phyloP scores from a whole-genome alignment of 2,329 filamentous ascomycete species.

The Exophiala calicioides region DNA sequence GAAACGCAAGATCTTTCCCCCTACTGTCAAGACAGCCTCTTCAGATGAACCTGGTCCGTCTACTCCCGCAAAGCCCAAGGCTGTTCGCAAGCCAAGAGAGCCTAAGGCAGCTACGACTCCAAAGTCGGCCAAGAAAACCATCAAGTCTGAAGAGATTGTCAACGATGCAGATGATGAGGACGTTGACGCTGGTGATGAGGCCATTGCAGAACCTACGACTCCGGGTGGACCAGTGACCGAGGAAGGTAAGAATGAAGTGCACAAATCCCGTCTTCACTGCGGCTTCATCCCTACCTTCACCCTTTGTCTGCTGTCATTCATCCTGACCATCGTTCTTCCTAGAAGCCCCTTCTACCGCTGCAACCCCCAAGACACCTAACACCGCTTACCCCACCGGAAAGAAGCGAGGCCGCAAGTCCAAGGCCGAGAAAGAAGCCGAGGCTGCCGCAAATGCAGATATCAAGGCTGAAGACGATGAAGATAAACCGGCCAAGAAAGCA shows the following conservation, averaged over 20 bases:
- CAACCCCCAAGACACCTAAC: conserved; percentile 2
- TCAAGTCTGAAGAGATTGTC: conserved; percentile 6
- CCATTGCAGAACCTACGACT: neutral
- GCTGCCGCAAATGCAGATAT: conserved; percentile 19
- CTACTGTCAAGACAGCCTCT: conserved; percentile 5
- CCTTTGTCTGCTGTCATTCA: neutral
- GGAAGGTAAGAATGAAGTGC: conserved; percentile 1
- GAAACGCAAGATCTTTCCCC: conserved; percentile 40
- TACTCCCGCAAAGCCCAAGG: conserved; percentile 9
- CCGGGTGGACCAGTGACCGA: neutral
- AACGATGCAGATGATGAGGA: conserved; percentile 2
- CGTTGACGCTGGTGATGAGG: conserved; percentile 2
- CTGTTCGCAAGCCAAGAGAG: conserved; percentile 26
- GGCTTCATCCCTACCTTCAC: neutral
- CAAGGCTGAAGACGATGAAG: conserved; percentile 16
- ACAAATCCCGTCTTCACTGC: no score
- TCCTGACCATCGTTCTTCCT: neutral
- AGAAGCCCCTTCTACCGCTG: conserved; percentile 13
- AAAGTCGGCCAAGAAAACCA: conserved; percentile 16
- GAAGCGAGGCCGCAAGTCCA: conserved; percentile 26
- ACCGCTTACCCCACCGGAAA: conserved; percentile 11
- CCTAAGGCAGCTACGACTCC: conserved; percentile 8
- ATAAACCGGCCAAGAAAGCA: conserved; percentile 21
- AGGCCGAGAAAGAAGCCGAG: conserved; percentile 26
- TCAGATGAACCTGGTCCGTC: conserved; percentile 6